Base-by-base conservation (phyloP, 2,329 filamentous ascomycete genomes). In the Chrysoporthe puriensis region DNA sequence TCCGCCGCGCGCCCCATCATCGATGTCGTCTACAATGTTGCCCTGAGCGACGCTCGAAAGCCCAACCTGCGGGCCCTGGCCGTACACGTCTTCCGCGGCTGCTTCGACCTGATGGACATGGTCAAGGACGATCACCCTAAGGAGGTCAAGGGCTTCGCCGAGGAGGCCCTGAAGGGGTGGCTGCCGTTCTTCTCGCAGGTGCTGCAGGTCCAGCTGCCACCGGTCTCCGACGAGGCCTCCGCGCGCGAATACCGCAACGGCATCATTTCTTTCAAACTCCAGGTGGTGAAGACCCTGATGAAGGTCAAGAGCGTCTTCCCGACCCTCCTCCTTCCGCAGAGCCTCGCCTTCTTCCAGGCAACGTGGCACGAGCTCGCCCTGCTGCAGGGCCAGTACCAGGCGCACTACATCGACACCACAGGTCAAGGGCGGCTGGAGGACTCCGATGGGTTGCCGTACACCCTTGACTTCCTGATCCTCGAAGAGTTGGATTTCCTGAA, bases 401-500 rank as follows among this genome's bases (percentile, higher is more conserved):
- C 90, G 71, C 89, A 97, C 75, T 99, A 96, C 79, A 92, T 98
- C 72, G 86, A 91, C 65, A 90, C 92, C 71, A 93, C 95, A 73
- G 88, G 91, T 58, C 94, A 98, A 79, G 93, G 94, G 65, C 89
- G 95, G 48, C 81, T 98, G 44, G 94, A 97, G 77, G 94, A 97
- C 77, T 88, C 91, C 3, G 95, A 99, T 76, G 90, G 90, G 54
- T 84, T 99, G n/a, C 94, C 95, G 0, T 97, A 97, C 79, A 97
- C 94, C 1, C 84, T 99, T 34, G 96, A 99, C 79, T 96, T 97
- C 75, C 85, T 99, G 63, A 89, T 98, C 3, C 83, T 98, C 8
- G 96, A 99, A 78, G 94, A 98, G 78, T 84, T 99, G 34, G 96
- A 99, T 79, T 94, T 98, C 75, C 87, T 99, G 76, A 96, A 97